Evolutionary conservation across 192 early-diverging fungal genomes (phyloP), one percentile per base, ranked within the genome.

Genomic region (Coemansia guatemalensis): DNA sequence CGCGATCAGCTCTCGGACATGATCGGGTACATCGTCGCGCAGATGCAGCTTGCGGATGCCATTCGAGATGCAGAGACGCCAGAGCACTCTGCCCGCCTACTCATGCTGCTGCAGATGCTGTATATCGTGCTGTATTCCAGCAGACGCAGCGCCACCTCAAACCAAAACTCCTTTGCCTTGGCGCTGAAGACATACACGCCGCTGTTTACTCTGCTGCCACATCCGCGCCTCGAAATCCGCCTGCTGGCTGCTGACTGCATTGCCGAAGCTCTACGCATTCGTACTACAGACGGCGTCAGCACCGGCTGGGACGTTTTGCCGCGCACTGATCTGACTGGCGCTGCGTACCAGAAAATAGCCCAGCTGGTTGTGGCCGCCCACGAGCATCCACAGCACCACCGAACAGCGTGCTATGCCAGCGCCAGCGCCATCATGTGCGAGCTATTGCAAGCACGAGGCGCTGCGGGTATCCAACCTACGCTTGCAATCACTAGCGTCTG

Each of bases 1-100:
- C 67, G 50, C 48, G 68, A 59, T 56, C 80, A 82, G 53, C 58
- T 82, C 29, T 32, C 55, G 1, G 74, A 82, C 48, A 82, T 82
- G 74, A 60, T 64, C 6, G 68, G 49, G 9, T 74, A 71, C 51
- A 56, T 82, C 6, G 62, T 80, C 4, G 64, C 61, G 29, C 63
- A 68, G 53, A 73, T 80, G 65, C 25, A 27, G 41, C 62, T 80
- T 17, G 56, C 58, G 32, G 49, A 39, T 1, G 32, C 23, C 20
- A 17, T 14, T 5, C 52, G 25, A 44, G 14, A 44, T 29, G 2
- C 49, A 27, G 23, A 24, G 14, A 26, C 49, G 49, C 41, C 21
- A 12, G 25, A 29, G 12, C 52, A 29, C 25, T 11, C 25, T 12
- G 11, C 52, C 12, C 50, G 50, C 23, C 26, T 48, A 48, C 56